Evolutionary conservation across 192 early-diverging fungal genomes (phyloP), one percentile per base, ranked within the genome.

Genomic region (Dimargaris cristalligena): DNA sequence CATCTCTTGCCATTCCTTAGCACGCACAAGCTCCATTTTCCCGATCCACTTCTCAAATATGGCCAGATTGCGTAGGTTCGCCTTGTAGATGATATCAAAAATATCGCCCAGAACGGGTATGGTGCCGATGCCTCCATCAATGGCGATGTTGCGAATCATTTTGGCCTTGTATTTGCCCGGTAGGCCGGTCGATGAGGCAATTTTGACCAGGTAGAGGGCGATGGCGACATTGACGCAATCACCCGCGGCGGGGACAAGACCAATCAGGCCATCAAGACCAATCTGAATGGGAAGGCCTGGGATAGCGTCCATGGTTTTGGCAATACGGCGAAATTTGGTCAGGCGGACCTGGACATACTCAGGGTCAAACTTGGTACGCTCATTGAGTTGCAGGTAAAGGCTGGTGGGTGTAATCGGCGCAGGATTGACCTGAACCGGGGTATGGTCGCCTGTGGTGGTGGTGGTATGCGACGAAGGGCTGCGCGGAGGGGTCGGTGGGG

Each of bases 61-160:
- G 50, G 3, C 44, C 35, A 66, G 57, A 59, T 74, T 74, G n/a
- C 69, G 61, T 63, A 71, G 51, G 60, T 74, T 74, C 11, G 73
- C 73, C 31, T 71, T 71, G 65, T 71, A 71, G 30, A 67, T 20
- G 25, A 63, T 60, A 48, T 71, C 73, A 10, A 71, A 52, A 9
- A 74, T 51, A 61, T 74, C 73, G 44, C 73, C 73, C n/a, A 74
- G 54, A 10, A 74, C 22, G 10, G 73, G 73, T 13, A 74, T 61
- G 59, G 68, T 60, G 18, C 73, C 73, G 10, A 68, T 67, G 16
- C 28, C 35, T 61, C 70, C 70, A 50, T 74, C 69, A 1, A 74
- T 54, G 14, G 65, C 68, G 25, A 71, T 54, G 57, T 74, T 74
- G 60, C 68, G 50, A 10, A 61, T 52, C 73, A 74, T 74, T 49